Percentiles rank a stretch among this genome's conserved stretches.
These are phyloP conservation scores for Cubamyces sp. DNA, from an alignment of 768 basidiomycete species.

Conservation along the genomic window DNA sequence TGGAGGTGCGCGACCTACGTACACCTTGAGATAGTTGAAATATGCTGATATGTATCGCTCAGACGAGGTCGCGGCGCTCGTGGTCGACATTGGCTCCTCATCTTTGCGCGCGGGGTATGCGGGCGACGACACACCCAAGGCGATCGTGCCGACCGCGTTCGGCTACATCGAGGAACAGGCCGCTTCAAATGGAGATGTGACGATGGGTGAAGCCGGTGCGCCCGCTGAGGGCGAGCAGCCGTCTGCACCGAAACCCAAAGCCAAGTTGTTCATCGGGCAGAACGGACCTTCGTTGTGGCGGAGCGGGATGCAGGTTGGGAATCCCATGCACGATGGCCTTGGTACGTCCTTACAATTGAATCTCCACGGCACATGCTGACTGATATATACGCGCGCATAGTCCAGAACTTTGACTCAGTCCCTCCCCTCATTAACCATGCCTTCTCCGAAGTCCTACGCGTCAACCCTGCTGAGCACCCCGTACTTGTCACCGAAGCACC, in stretches of 20 bases:
- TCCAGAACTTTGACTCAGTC: constrained; percentile 77
- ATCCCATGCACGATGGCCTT: constrained; percentile 83
- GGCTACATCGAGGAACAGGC: constrained; percentile 61
- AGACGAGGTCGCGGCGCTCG: constrained; percentile 98
- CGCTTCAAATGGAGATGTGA: constrained; percentile 51
- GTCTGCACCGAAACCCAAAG: constrained; percentile 36
- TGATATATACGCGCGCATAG: constrained; percentile 38
- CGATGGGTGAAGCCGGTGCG: constrained; percentile 56
- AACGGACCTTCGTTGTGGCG: constrained; percentile 91
- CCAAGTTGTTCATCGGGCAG: constrained; percentile 82
- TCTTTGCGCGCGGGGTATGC: constrained; percentile 95
- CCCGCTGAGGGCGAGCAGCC: constrained; percentile 42
- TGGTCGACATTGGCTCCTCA: constrained; percentile 91
- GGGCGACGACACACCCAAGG: constrained; percentile 94
- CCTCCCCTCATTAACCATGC: constrained; percentile 75
- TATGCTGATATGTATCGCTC: neutral
- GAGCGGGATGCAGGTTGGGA: constrained; percentile 83
- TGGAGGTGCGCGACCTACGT: constrained; percentile 59
- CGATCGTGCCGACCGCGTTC: constrained; percentile 87
- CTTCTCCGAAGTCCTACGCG: constrained; percentile 73
- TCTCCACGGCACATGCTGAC: too few species aligned
- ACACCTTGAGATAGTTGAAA: too few species aligned
- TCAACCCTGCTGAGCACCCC: constrained; percentile 84
- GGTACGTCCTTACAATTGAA: too few species aligned
- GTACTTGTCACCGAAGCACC: constrained; percentile 92